Evolutionary conservation across 2,329 filamentous ascomycete species (phyloP).

Genomic region (Bipolaris cookei): DNA sequence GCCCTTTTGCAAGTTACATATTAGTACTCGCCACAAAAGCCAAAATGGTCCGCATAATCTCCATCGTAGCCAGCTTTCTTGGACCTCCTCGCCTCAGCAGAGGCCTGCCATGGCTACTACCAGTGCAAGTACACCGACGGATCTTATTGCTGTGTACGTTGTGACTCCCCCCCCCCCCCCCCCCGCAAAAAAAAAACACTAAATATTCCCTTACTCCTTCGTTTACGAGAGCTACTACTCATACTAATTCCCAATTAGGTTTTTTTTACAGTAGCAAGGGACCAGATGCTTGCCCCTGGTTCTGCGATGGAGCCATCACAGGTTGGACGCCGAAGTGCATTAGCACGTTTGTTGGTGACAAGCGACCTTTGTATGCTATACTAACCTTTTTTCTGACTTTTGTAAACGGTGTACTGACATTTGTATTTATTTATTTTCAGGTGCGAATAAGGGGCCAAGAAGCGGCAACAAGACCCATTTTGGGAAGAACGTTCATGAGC

Average conservation of each 20-base stretch:
- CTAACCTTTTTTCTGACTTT: too few relatives aligned
- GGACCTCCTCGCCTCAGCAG: background rate
- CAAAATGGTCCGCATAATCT: background rate
- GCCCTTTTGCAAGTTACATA: background rate
- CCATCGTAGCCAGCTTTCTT: background rate
- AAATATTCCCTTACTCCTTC: background rate
- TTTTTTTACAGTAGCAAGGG: too few relatives aligned
- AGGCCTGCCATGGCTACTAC: background rate
- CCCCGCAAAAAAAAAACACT: too few relatives aligned
- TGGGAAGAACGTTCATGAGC: too few relatives aligned
- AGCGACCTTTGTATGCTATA: background rate
- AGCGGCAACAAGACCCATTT: too few relatives aligned
- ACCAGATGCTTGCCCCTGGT: background rate
- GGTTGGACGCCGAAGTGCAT: background rate
- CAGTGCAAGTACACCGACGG: background rate
- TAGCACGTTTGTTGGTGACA: background rate
- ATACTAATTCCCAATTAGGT: background rate
- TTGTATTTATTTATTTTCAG: too few relatives aligned
- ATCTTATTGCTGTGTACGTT: background rate
- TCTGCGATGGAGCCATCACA: background rate
- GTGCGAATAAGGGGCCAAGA: too few relatives aligned
- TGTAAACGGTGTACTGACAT: too few relatives aligned
- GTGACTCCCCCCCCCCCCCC: too few relatives aligned
- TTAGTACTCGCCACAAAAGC: background rate
- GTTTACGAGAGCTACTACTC: background rate